These are phyloP conservation scores for Arachnomyces sp. DNA, from an alignment of 2,329 filamentous ascomycete species.

Conservation along the genomic window DNA sequence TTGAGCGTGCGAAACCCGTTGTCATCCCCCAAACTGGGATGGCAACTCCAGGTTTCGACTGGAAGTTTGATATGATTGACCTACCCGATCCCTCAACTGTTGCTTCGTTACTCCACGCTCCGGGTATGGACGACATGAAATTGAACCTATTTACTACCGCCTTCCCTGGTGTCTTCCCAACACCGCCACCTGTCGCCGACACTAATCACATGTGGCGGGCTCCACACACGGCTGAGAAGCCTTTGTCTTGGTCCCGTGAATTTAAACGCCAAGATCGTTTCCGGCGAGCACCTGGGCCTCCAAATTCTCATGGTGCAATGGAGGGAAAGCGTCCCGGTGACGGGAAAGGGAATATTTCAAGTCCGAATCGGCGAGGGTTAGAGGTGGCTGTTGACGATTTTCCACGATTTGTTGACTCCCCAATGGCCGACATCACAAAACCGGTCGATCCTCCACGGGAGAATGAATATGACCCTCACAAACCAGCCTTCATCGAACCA, in stretches of 20 bases:
- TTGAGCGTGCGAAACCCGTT: conserved; percentile 21
- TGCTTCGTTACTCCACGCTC: conserved; percentile 37
- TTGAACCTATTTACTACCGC: conserved; percentile 45
- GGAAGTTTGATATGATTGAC: conserved; percentile 56
- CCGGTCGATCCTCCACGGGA: conserved; percentile 28
- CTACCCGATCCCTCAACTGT: conserved; percentile 41
- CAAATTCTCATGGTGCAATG: too few relatives aligned
- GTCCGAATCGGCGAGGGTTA: conserved; percentile 6
- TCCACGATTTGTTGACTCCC: conserved; percentile 15
- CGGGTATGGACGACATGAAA: conserved; percentile 52
- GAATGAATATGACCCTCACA: conserved; percentile 44
- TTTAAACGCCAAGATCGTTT: too few relatives aligned
- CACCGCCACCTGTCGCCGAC: conserved; percentile 15
- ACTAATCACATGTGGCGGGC: conserved; percentile 3
- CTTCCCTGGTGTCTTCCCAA: conserved; percentile 39
- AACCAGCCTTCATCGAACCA: conserved; percentile 25
- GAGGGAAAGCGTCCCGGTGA: too few relatives aligned
- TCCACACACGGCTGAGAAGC: conserved; percentile 1
- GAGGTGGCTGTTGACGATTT: conserved; percentile 16
- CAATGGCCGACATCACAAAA: conserved; percentile 11
- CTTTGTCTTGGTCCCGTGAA: conserved; percentile 2
- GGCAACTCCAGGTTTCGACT: conserved; percentile 37
- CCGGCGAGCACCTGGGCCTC: too few relatives aligned
- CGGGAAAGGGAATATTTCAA: too few relatives aligned
- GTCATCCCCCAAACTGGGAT: conserved; percentile 14